Conservation (phyloP, 2,329 filamentous ascomycete genomes). For the Colletotrichum zoysiae region DNA sequence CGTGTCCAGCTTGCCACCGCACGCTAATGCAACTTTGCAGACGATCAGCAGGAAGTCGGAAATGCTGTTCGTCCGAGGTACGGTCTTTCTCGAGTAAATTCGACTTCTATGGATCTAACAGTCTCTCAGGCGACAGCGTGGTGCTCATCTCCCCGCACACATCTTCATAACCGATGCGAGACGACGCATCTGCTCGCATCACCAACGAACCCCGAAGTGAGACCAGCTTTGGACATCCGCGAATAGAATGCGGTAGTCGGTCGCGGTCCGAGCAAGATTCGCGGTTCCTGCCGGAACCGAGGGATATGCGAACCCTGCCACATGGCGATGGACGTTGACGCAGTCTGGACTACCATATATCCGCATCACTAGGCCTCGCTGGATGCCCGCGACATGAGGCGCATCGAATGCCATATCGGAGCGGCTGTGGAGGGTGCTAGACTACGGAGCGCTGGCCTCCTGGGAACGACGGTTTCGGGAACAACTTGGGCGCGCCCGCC, state of each 20-base stretch:
- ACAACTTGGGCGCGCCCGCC: not conserved
- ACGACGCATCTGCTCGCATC: not conserved
- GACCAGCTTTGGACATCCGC: not conserved
- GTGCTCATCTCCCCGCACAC: constrained; percentile 77
- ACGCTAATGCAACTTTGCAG: constrained; percentile 57
- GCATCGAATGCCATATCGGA: not conserved
- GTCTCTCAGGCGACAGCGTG: constrained; percentile 73
- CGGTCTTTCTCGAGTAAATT: constrained; percentile 43
- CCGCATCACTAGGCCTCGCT: constrained; percentile 7
- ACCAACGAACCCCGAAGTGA: not conserved
- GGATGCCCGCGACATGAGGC: not conserved
- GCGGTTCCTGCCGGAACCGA: not conserved
- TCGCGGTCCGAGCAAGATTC: not conserved
- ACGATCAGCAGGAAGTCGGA: constrained; percentile 97
- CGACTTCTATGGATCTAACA: constrained; percentile 44
- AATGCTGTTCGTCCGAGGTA: constrained; percentile 98
- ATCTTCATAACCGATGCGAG: constrained; percentile 50
- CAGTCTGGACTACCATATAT: constrained; percentile 2
- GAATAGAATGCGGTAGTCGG: not conserved
- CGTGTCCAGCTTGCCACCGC: not conserved
- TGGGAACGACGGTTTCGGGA: not conserved
- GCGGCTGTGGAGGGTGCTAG: not conserved
- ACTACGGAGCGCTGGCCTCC: not conserved
- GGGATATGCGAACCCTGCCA: not conserved
- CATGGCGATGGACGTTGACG: not conserved